Conservation (phyloP, 495 filamentous ascomycete species). For the Choiromyces venosus region DNA sequence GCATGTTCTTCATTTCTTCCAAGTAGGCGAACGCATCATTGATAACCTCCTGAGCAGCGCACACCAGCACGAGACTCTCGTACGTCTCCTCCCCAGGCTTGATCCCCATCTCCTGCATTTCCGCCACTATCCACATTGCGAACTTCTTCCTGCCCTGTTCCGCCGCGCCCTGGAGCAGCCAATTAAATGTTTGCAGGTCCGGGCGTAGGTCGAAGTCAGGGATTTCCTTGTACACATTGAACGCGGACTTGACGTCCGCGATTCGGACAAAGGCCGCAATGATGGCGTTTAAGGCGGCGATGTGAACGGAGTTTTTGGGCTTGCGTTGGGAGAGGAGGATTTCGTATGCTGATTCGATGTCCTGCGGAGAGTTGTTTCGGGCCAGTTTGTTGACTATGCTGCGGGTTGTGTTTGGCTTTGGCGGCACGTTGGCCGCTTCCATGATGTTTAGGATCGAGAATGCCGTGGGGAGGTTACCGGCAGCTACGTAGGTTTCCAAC, state of each 20-base stretch:
- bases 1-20: slow-evolving; percentile 49
- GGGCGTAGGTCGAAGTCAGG: slow-evolving; percentile 57
- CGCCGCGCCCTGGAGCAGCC: slow-evolving; percentile 59
- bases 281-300: slow-evolving; percentile 55
- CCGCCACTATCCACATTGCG: slow-evolving; percentile 64
- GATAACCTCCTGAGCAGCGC: slow-evolving; percentile 51
- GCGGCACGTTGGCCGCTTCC: slow-evolving; percentile 52
- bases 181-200: slow-evolving; percentile 58
- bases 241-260: slow-evolving; percentile 50
- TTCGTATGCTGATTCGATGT: slow-evolving; percentile 21
- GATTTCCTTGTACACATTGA: slow-evolving; percentile 66
- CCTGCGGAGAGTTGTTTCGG: neutral
- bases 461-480: slow-evolving; percentile 52
- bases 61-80: slow-evolving; percentile 63
- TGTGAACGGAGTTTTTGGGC: slow-evolving; percentile 30
- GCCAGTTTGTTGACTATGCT: slow-evolving; percentile 51
- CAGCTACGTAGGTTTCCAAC: slow-evolving; percentile 57
- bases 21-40: slow-evolving; percentile 57
- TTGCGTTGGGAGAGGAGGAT: slow-evolving; percentile 11
- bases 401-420: slow-evolving; percentile 53
- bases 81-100: slow-evolving; percentile 58
- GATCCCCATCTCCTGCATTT: slow-evolving; percentile 64
- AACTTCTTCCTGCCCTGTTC: slow-evolving; percentile 49
- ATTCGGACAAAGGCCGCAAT: slow-evolving; percentile 52
- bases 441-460: slow-evolving; percentile 65